phyloP scores from a whole-genome alignment of 345 rosid species.

The Schrenkiella parvula region DNA sequence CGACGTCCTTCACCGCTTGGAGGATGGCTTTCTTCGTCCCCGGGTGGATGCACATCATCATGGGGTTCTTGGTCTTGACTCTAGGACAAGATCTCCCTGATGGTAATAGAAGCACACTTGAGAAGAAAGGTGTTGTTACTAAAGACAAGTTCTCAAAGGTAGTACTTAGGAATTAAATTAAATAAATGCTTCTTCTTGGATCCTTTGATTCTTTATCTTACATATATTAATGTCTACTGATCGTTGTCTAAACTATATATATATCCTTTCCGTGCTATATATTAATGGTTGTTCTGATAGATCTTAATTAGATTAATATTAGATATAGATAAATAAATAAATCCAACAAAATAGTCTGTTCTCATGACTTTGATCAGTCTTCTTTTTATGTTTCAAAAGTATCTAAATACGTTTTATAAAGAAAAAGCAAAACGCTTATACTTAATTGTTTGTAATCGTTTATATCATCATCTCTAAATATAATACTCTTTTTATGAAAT shows the following conservation, averaged over 20 bases:
- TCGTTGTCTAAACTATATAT: background rate
- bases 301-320: background rate
- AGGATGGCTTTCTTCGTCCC: slow-evolving; percentile 85
- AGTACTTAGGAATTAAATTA: background rate
- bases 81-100: slow-evolving; percentile 93
- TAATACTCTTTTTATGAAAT: background rate
- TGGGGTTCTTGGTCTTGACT: slow-evolving; percentile 71
- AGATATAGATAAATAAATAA: background rate
- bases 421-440: background rate
- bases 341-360: background rate
- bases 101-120: slow-evolving; percentile 65
- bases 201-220: background rate
- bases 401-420: background rate
- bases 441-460: background rate
- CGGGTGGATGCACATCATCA: slow-evolving; percentile 61
- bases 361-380: background rate
- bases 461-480: background rate
- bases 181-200: slow-evolving; percentile 5
- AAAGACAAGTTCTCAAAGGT: slow-evolving; percentile 82
- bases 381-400: background rate
- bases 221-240: background rate
- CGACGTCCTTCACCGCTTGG: slow-evolving; percentile 86
- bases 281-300: background rate
- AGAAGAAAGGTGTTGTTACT: slow-evolving; percentile 67
- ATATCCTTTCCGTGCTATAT: background rate